These are phyloP conservation scores for Bertia moriformis DNA, from an alignment of 2,329 filamentous ascomycete species.

Conservation along the genomic window DNA sequence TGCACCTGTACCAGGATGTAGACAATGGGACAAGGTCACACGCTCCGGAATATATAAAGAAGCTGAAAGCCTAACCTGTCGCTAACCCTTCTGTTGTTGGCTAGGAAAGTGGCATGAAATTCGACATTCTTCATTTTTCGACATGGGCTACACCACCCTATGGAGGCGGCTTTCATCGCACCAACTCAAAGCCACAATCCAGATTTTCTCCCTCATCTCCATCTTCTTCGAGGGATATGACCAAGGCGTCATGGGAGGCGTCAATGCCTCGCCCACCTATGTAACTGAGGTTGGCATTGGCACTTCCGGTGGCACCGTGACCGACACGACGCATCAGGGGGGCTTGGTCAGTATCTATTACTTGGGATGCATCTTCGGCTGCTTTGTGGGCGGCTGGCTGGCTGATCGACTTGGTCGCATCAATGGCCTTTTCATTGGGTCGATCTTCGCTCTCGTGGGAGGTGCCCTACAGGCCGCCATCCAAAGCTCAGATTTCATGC, in stretches of 20 bases:
- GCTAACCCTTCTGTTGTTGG: no score
- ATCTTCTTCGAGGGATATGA: conserved; percentile 31
- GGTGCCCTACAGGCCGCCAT: conserved; percentile 29
- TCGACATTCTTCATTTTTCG: no score
- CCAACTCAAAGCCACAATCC: conserved; percentile 22
- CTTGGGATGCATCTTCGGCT: conserved; percentile 31
- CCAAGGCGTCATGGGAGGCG: conserved; percentile 36
- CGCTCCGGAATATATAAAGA: no score
- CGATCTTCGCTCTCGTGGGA: conserved; percentile 29
- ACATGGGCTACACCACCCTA: conserved; percentile 21
- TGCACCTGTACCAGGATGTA: no score
- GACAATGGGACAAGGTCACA: no score
- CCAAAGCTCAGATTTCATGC: conserved; percentile 28
- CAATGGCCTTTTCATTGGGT: conserved; percentile 29
- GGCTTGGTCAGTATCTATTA: conserved; percentile 38
- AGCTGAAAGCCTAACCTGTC: no score
- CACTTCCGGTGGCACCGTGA: conserved; percentile 24
- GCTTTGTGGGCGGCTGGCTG: conserved; percentile 29
- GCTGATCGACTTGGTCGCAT: conserved; percentile 38
- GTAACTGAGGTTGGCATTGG: conserved; percentile 28
- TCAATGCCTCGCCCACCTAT: conserved; percentile 26
- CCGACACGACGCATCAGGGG: conserved; percentile 30
- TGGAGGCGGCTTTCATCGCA: conserved; percentile 25
- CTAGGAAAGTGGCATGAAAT: no score
- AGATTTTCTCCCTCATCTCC: conserved; percentile 12